Base-by-base conservation (phyloP, 257 asterid genomes). In the Sherardia arvensis region DNA sequence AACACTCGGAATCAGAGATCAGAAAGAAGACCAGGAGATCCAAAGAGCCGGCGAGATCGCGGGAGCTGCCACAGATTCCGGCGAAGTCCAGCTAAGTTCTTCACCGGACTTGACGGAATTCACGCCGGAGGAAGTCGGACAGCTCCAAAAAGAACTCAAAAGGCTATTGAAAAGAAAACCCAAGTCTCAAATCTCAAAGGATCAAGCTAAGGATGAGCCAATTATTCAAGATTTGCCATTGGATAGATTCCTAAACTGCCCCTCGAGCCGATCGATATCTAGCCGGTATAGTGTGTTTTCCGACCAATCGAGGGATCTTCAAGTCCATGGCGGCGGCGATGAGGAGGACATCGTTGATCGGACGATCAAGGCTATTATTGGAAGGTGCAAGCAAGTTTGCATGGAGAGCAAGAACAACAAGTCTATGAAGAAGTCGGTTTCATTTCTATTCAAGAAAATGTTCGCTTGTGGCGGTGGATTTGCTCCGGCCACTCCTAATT, bases 201-300 rank as follows among this genome's bases (percentile, higher is more conserved):
- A 43, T 20, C 51, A 43, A 17, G n/a, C n/a, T n/a, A 69, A 75
- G 49, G 59, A 64, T 28, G 78, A 69, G 29, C 32, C 17, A 2
- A 6, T 10, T 10, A 27, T 10, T 28, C 25, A 28, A 3, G 82
- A 83, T 71, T 78, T 91, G 2, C 98, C 96, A 0, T 68, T 91
- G 78, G 95, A 91, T 32, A 83, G 94, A 76, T 91, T 91, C 81
- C 87, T 91, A 3, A 91, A 88, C 71, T 91, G 98, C 76, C 96
- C 98, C 30, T 91, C 96, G 4, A 91, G 96, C 76, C 72, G 96
- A 6, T 78, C 80, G 4, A 65, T n/a, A 48, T 88, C 96, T 0
- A 78, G 68, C 64, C 72, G 88, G 32, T 84, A 69, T 69, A 85
- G 86, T 71, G 77, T 74, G 4, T 73, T 71, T 23, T 84, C 94